Conservation (phyloP, 2,329 filamentous ascomycete species). For the Berkeleyomyces rouxiae region DNA sequence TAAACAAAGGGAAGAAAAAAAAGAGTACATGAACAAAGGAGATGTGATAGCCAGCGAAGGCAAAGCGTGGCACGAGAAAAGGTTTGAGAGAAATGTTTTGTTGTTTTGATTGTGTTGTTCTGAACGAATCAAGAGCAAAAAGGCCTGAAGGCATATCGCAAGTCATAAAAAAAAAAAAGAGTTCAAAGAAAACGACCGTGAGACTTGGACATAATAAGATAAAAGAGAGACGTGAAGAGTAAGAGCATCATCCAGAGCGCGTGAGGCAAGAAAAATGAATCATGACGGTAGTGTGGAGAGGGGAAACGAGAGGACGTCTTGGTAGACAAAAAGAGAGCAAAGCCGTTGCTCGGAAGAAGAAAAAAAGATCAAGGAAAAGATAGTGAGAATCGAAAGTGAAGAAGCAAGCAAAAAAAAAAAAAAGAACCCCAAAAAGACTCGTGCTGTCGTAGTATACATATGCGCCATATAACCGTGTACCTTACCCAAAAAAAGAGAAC, state of each 20-base stretch:
- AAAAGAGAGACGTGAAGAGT: background rate
- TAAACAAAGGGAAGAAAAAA: background rate
- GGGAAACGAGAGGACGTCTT: slow-evolving; percentile 10
- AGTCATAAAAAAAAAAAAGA: background rate
- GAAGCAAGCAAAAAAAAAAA: slow-evolving; percentile 8
- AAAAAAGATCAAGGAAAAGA: slow-evolving; percentile 1
- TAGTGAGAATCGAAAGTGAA: background rate
- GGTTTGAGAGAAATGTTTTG: background rate
- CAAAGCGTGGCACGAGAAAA: background rate
- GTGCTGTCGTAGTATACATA: slow-evolving; percentile 8
- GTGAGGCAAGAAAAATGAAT: background rate
- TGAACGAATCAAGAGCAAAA: background rate
- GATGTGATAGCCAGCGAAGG: background rate
- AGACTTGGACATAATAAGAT: background rate
- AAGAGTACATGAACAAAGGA: background rate
- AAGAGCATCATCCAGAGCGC: background rate
- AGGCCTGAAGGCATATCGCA: background rate
- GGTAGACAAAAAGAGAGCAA: background rate
- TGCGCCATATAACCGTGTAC: slow-evolving; percentile 4
- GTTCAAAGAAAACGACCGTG: background rate
- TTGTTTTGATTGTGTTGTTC: background rate
- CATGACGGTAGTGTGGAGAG: background rate
- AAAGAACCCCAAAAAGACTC: slow-evolving; percentile 1
- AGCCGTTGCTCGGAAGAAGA: background rate
- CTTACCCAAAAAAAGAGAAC: background rate